Percentiles rank a stretch among this genome's conserved stretches.
Conservation (phyloP, 306 rosid species). For the Acacia crassicarpa region DNA sequence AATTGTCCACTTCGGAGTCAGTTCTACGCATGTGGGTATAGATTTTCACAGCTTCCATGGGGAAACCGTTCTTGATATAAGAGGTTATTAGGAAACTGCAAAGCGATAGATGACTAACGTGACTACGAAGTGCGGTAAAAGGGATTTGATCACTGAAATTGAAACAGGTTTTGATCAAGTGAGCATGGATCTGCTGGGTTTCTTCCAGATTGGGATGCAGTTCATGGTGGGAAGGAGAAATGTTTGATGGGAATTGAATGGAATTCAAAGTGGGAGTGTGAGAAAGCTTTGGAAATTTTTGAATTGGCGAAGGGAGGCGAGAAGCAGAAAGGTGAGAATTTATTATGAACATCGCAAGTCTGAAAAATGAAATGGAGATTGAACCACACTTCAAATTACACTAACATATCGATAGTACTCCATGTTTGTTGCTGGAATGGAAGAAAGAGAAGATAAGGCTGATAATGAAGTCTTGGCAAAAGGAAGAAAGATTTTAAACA, state of each 20-base stretch:
- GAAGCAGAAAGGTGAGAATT: conserved; percentile 32
- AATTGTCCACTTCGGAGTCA: conserved; percentile 51
- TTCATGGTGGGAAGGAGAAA: neutral
- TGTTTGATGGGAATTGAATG: conserved; percentile 25
- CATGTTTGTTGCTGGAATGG: neutral
- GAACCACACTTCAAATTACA: neutral
- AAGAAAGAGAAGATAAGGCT: neutral
- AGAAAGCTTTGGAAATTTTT: conserved; percentile 13
- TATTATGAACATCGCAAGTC: conserved; percentile 32
- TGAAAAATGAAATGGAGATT: neutral
- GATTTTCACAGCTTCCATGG: conserved; percentile 39
- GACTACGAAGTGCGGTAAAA: conserved; percentile 33
- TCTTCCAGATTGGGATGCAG: conserved; percentile 35
- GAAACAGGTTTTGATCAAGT: conserved; percentile 56
- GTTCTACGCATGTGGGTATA: conserved; percentile 49
- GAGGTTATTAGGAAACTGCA: conserved; percentile 61
- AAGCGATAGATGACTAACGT: conserved; percentile 44
- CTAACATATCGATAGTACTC: neutral
- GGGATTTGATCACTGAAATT: conserved; percentile 31
- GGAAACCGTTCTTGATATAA: conserved; percentile 52
- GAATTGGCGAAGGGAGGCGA: conserved; percentile 33
- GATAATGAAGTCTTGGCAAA: neutral
- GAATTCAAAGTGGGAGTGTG: conserved; percentile 32
- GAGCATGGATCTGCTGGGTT: conserved; percentile 64
- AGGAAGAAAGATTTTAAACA: neutral